A percentile compares a stretch with the other conserved stretches of the same genome.
phyloP scores from a whole-genome alignment of 129 eudicot genomes.

The Mikania micrantha region DNA sequence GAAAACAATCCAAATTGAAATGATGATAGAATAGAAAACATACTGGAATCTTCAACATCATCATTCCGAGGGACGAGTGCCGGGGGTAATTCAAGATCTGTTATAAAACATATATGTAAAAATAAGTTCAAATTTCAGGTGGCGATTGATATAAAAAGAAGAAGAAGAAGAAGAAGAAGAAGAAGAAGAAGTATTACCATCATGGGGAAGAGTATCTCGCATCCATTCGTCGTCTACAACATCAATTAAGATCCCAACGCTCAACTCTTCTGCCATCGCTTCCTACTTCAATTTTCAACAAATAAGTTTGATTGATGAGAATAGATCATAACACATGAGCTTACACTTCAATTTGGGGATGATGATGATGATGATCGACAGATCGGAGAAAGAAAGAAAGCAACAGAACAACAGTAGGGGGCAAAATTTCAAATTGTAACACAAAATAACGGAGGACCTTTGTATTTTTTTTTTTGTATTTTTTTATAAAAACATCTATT shows the following conservation, averaged over 20 bases:
- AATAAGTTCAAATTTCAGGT: not conserved
- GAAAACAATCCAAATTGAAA: not conserved
- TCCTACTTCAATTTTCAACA: not conserved
- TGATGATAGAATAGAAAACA: constrained; percentile 9
- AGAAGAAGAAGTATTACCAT: constrained; percentile 34
- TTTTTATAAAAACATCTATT: no score
- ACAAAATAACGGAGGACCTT: no score
- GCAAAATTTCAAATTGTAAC: no score
- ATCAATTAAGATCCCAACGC: constrained; percentile 73
- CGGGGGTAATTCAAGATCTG: constrained; percentile 84
- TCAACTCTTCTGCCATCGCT: constrained; percentile 54
- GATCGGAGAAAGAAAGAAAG: no score
- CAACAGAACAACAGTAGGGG: no score
- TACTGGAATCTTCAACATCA: constrained; percentile 85
- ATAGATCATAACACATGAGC: no score
- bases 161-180: no score
- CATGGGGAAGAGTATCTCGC: constrained; percentile 86
- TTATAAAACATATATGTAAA: not conserved
- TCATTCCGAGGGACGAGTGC: constrained; percentile 58
- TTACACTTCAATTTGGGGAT: no score
- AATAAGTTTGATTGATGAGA: no score
- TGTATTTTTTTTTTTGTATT: no score
- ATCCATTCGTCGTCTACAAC: constrained; percentile 95
- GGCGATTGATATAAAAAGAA: not conserved
- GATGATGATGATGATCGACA: no score